Base-by-base conservation (phyloP, 2,329 filamentous ascomycete genomes). In the Diaporthe citri region DNA sequence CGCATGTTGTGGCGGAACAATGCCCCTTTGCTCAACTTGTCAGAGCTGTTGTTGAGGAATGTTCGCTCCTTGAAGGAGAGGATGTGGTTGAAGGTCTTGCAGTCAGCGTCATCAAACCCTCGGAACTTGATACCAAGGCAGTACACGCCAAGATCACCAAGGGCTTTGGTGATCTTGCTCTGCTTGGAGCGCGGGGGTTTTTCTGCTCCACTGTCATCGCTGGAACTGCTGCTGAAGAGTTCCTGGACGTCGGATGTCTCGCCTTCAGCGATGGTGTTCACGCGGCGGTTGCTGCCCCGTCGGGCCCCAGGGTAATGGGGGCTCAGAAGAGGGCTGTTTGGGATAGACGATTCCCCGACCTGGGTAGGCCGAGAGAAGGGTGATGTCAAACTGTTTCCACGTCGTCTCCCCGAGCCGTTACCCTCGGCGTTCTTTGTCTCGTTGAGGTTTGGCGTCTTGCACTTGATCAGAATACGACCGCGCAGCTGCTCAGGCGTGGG, bases 41-140 rank as follows among this genome's bases (percentile, higher is more conserved):
- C 92, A 77, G 93, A 93, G 80, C 93, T 95, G 80, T 97, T 91
- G 80, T 92, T 93, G 79, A 95, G 92, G 80, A 98, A 98, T 8
- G 93, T 95, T 74, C 93, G 92, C 85, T 99, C 97, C 82, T 95
- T 95, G 85, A 98, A 95, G 0, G 97, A 98, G 83, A 97, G 96
- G 79, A 98, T 94, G 85, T 99, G 97, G 83, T 98, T 98, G 86
- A 92, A 97, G 56, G 91, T 91, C 85, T 95, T 95, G 79, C 95
- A 96, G 76, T 96, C 94, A 0, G 92, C 87, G 17, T 90, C 90
- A 74, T 93, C 91, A 81, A 98, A 98, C 56, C 94, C 93, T 46
- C 90, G 90, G 83, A 97, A 98, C 82, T 97, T 98, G 83, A 98
- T 86, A 0, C 91, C 91, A 10, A 88, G 88, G 80, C 90, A 92